A percentile compares a stretch with the other conserved stretches of the same genome.
These are phyloP conservation scores for Striga hermonthica DNA, from an alignment of 305 asterid genomes.

Conservation along the genomic window DNA sequence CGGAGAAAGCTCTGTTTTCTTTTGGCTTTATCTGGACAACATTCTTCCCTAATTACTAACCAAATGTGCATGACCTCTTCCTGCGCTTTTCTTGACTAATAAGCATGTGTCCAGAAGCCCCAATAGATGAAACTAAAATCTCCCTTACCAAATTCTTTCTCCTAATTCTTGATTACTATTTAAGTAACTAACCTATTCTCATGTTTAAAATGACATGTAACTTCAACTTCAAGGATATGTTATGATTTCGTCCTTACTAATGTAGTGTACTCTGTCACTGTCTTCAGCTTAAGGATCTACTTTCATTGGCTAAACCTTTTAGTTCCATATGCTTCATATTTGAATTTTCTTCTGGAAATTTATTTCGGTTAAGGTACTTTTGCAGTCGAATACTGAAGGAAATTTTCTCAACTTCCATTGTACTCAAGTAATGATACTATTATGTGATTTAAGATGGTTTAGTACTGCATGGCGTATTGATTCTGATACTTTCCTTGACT, in stretches of 20 bases:
- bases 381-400: constrained; percentile 16
- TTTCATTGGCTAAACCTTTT: not conserved
- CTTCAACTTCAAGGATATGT: constrained; percentile 4
- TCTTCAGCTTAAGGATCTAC: constrained; percentile 12
- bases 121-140: not conserved
- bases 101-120: not conserved
- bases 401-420: constrained; percentile 2
- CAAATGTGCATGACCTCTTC: not conserved
- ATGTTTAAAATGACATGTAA: constrained; percentile 23
- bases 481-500: constrained; percentile 11
- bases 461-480: constrained; percentile 34
- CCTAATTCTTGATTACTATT: not conserved
- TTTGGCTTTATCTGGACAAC: not conserved
- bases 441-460: constrained; percentile 18
- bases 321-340: constrained; percentile 22
- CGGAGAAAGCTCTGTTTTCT: not conserved
- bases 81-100: not conserved
- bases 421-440: constrained; percentile 12
- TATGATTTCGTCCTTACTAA: constrained; percentile 1
- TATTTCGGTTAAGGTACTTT: constrained; percentile 15
- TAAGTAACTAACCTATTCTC: not conserved
- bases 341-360: constrained; percentile 17
- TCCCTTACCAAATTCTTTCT: not conserved
- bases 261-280: constrained; percentile 1
- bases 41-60: not conserved